Evolutionary conservation across 2,329 filamentous ascomycete species (phyloP).

Genomic region (Fusarium sp.): DNA sequence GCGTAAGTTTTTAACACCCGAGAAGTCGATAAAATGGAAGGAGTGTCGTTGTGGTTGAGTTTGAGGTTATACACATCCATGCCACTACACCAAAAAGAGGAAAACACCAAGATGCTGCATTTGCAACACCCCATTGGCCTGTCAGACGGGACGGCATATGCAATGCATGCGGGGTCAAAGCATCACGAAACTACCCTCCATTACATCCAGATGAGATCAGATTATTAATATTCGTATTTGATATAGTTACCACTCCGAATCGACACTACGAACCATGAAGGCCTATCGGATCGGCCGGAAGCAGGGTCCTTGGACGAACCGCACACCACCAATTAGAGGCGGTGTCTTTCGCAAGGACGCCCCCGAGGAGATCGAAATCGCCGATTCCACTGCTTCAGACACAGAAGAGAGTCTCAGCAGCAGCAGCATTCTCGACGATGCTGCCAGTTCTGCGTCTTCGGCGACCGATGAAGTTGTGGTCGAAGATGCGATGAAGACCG

Average conservation of each 20-base stretch:
- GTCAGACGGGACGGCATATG: not conserved
- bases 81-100: conserved; percentile 9
- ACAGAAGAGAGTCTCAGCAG: conserved; percentile 30
- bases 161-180: conserved; percentile 4
- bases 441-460: conserved; percentile 39
- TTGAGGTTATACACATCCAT: conserved; percentile 8
- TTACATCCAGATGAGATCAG: not conserved
- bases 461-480: conserved; percentile 15
- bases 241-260: conserved; percentile 66
- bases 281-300: conserved; percentile 70
- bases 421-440: conserved; percentile 20
- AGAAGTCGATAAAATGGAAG: not conserved
- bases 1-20: conserved; percentile 43
- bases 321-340: conserved; percentile 69
- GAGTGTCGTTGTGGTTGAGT: not conserved
- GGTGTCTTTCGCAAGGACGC: conserved; percentile 52
- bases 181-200: not conserved
- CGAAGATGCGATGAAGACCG: not conserved
- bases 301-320: conserved; percentile 67
- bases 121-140: conserved; percentile 31
- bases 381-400: conserved; percentile 29
- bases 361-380: conserved; percentile 20
- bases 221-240: conserved; percentile 32
- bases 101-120: not conserved
- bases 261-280: conserved; percentile 68